Evolutionary conservation across 495 filamentous ascomycete species (phyloP).

Genomic region (Lasiosphaeria hispida): DNA sequence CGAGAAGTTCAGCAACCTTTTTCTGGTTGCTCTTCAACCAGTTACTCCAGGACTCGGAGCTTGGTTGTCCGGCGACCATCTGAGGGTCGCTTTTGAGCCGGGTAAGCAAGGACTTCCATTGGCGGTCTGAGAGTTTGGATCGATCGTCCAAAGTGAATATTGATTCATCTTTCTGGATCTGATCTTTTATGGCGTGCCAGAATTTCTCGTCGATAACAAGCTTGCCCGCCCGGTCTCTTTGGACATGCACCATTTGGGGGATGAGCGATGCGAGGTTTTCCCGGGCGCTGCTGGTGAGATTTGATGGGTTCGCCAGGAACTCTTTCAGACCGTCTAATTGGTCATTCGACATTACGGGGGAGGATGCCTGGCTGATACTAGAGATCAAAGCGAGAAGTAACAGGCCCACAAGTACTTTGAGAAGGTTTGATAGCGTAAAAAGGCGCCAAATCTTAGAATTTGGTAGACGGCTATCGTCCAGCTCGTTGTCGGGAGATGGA

Average conservation of each 20-base stretch:
- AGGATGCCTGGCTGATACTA: neutral
- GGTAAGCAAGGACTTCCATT: slow-evolving; percentile 37
- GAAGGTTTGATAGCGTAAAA: too few species aligned
- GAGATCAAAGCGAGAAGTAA: too few species aligned
- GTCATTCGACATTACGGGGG: slow-evolving; percentile 18
- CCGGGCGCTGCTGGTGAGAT: slow-evolving; percentile 20
- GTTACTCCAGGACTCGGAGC: slow-evolving; percentile 30
- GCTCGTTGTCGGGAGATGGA: too few species aligned
- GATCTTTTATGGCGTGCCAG: slow-evolving; percentile 50
- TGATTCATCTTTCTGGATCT: slow-evolving; percentile 30
- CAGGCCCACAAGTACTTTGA: too few species aligned
- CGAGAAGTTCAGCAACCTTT: slow-evolving; percentile 25
- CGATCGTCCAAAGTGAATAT: slow-evolving; percentile 33
- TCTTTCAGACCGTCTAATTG: slow-evolving; percentile 25
- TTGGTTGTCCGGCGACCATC: slow-evolving; percentile 15
- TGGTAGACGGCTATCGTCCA: too few species aligned
- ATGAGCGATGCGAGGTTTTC: slow-evolving; percentile 32
- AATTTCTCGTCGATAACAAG: slow-evolving; percentile 50
- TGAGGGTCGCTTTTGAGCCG: slow-evolving; percentile 27
- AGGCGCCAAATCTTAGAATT: too few species aligned
- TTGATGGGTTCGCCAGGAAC: slow-evolving; percentile 12
- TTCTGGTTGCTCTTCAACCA: slow-evolving; percentile 39
- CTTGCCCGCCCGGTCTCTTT: slow-evolving; percentile 39
- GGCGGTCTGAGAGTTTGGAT: slow-evolving; percentile 28
- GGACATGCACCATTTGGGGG: slow-evolving; percentile 35